Evolutionary conservation across 140 eudicot genomes (phyloP), one percentile per base, ranked within the genome.

Genomic region (Bidens hawaiensis): DNA sequence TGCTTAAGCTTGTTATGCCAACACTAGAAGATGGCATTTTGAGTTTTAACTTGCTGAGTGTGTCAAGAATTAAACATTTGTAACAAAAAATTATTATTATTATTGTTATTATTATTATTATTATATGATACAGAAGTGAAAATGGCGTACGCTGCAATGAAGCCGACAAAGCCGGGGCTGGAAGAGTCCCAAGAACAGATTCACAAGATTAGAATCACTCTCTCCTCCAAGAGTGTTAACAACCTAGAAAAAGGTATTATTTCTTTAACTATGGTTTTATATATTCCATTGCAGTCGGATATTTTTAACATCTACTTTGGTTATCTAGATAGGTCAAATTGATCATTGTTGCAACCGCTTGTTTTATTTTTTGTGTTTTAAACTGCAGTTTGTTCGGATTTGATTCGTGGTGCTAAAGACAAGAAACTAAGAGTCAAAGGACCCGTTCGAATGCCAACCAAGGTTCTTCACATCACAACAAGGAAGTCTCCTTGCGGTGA

Each of bases 401-500:
- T 74, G 63, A 74, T 78, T 5, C 72, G 71, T 69, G 76, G 79
- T 15, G 77, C 78, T 10, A 74, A 67, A 62, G 79, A 74, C 70
- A 74, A 74, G 79, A 74, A 54, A 33, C 64, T 74, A 45, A 30
- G 79, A 45, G 79, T 74, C 0, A 74, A 74, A 68, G 82, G 82
- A 40, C 82, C 82, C 0, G 82, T 77, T 62, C 52, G 82, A 42
- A 77, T 77, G 79, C 82, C 82, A 38, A 77, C 82, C 59, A 77
- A 77, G 68, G 82, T 77, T 43, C 75, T 77, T 14, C 9, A 77
- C 75, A 77, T 77, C 56, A 77, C 82, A 36, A 77, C 82, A 21
- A 66, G 82, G 64, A 77, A 77, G 72, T 77, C 82, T 5, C 82
- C 82, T n/a, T 77, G 82, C 67, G 82, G 82, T 72, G 82, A 77